These are phyloP conservation scores for Spongispora temasekensis DNA, from an alignment of 1,284 basidiomycete species.

Conservation along the genomic window DNA sequence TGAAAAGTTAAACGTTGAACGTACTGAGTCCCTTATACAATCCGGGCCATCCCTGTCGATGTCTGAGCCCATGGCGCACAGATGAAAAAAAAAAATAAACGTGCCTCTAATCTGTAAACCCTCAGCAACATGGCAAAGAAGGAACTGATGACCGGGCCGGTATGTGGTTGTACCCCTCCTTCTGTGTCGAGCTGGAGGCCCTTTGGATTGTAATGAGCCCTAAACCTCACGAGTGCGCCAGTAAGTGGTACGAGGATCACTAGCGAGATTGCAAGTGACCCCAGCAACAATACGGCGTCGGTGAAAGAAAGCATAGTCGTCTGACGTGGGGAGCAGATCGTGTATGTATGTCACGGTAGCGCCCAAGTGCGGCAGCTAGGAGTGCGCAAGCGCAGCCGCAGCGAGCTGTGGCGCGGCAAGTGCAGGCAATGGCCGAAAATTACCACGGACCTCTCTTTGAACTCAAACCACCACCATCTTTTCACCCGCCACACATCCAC, in stretches of 20 bases:
- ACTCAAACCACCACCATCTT: conserved; percentile 43
- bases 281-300: conserved; percentile 48
- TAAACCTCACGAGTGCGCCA: conserved; percentile 69
- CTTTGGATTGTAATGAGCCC: conserved; percentile 81
- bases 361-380: neutral
- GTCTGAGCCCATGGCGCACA: too few relatives aligned
- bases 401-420: conserved; percentile 25
- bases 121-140: conserved; percentile 72
- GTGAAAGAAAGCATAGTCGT: conserved; percentile 41
- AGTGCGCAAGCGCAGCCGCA: neutral
- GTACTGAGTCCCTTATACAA: conserved; percentile 84
- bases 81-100: conserved; percentile 14
- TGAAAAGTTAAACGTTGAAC: conserved; percentile 30
- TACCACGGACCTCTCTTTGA: conserved; percentile 29
- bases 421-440: conserved; percentile 33
- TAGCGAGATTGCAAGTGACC: conserved; percentile 52
- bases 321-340: conserved; percentile 3
- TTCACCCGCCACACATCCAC: neutral
- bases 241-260: conserved; percentile 62
- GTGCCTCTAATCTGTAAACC: conserved; percentile 76
- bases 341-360: neutral
- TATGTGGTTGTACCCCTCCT: conserved; percentile 73
- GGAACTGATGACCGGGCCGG: conserved; percentile 64
- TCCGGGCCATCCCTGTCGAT: conserved; percentile 66
- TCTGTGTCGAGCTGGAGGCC: conserved; percentile 82